Evolutionary conservation across 2,329 filamentous ascomycete genomes (phyloP), one percentile per base, ranked within the genome.

Genomic region (Fusarium falciforme): DNA sequence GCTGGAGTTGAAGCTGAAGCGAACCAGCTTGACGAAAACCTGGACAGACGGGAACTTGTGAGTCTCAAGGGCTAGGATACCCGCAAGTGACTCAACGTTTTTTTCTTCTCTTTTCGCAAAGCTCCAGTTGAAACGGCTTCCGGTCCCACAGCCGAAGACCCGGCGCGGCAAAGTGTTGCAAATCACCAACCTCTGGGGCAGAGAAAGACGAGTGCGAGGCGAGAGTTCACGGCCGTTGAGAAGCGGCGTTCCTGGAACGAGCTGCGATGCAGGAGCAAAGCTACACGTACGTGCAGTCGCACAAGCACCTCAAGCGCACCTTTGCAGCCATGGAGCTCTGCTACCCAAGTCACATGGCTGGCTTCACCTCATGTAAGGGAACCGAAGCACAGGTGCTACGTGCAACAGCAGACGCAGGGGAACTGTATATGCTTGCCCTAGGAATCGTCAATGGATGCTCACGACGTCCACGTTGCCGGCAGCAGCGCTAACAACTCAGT

Each of bases 71-170:
- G 68, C 61, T 63, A 71, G 70, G 65, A 67, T 70, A 62, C 58
- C 61, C 44, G 68, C 52, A 42, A 59, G 74, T 78, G 74, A 78
- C 63, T 78, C 67, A 76, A 74, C 64, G 55, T 36, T 27, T 49
- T 49, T 49, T 49, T 49, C 12, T 8, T 27, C 14, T 49, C 44
- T 67, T 67, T 63, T 64, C 62, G 73, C 59, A 71, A 54, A 63
- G 57, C 49, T 62, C 61, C 60, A 61, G 62, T 69, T 67, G 70
- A 57, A 73, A 75, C 72, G 65, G 72, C 66, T 73, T 69, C 66
- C 62, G 70, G 74, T 76, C 62, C 76, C 76, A 77, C 74, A 76
- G 55, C 61, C 52, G 60, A 66, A 64, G 63, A 67, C 52, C 70
- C 60, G 58, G 67, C 61, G 61, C 42, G 71, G 64, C 64, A 70